These are phyloP conservation scores for Xylariales sp. DNA, from an alignment of 2,329 filamentous ascomycete genomes.

Conservation along the genomic window DNA sequence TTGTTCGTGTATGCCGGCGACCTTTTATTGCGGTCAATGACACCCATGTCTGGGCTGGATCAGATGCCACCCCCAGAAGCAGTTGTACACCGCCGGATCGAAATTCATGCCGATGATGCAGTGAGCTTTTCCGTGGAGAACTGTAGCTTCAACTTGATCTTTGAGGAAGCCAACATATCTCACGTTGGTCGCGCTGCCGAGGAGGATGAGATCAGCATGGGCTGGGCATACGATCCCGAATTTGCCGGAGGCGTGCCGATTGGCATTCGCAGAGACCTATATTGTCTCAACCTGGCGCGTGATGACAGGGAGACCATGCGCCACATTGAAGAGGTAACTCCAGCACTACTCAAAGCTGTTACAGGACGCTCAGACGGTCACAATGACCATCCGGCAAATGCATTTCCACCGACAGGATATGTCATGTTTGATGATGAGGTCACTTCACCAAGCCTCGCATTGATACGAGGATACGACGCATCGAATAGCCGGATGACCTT, in stretches of 20 bases:
- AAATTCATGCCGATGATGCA: constrained; percentile 21
- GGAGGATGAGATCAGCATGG: constrained; percentile 13
- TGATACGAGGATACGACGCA: no score
- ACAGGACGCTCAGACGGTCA: background rate
- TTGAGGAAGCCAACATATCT: constrained; percentile 18
- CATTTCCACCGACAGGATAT: no score
- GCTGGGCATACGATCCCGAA: constrained; percentile 26
- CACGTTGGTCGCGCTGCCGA: constrained; percentile 10
- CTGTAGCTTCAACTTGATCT: constrained; percentile 28
- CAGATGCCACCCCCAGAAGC: constrained; percentile 11
- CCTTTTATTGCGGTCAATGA: constrained; percentile 17
- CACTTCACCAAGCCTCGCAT: no score
- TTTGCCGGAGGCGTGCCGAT: constrained; percentile 16
- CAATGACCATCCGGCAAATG: no score
- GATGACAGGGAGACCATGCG: constrained; percentile 9
- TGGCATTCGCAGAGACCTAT: constrained; percentile 13
- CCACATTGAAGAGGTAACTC: constrained; percentile 9
- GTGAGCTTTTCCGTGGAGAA: constrained; percentile 26
- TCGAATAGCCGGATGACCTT: no score
- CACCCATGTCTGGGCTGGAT: constrained; percentile 8
- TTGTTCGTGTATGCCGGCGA: constrained; percentile 25
- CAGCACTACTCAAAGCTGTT: constrained; percentile 13
- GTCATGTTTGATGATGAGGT: constrained; percentile 4
- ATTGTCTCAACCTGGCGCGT: constrained; percentile 20
- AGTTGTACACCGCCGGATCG: constrained; percentile 17